Evolutionary conservation across 129 eudicot species (phyloP).

Genomic region (Deinandra increscens): DNA sequence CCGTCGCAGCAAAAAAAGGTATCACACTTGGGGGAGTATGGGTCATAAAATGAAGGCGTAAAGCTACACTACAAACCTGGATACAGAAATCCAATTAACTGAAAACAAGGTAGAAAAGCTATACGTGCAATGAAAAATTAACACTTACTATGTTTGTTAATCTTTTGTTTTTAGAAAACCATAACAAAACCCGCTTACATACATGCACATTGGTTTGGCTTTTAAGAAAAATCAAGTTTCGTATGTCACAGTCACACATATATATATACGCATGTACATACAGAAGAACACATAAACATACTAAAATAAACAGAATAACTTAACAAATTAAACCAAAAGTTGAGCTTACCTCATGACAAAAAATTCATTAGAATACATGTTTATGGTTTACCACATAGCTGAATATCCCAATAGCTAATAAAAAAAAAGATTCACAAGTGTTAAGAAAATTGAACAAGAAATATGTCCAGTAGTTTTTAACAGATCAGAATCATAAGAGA

Average conservation of each 20-base stretch:
- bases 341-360: not conserved
- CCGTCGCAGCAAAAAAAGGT: conserved; percentile 26
- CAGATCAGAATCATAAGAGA: not conserved
- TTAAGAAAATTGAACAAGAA: not conserved
- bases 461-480: not conserved
- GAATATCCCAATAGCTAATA: conserved; percentile 1
- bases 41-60: conserved; percentile 28
- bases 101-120: not conserved
- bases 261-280: not conserved
- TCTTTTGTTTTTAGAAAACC: not conserved
- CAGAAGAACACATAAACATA: not conserved
- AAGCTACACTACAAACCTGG: conserved; percentile 13
- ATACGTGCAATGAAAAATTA: not conserved
- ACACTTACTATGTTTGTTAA: conserved; percentile 1
- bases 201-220: conserved; percentile 12
- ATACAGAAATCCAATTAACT: conserved; percentile 1
- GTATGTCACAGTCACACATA: not conserved
- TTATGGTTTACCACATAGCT: conserved; percentile 1
- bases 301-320: not conserved
- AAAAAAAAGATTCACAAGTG: not conserved
- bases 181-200: conserved; percentile 3
- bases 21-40: conserved; percentile 32
- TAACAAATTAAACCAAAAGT: not conserved
- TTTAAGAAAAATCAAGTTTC: not conserved
- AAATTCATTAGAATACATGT: not conserved